phyloP scores from a whole-genome alignment of 2,329 filamentous ascomycete genomes.

The Cadophora sp. region DNA sequence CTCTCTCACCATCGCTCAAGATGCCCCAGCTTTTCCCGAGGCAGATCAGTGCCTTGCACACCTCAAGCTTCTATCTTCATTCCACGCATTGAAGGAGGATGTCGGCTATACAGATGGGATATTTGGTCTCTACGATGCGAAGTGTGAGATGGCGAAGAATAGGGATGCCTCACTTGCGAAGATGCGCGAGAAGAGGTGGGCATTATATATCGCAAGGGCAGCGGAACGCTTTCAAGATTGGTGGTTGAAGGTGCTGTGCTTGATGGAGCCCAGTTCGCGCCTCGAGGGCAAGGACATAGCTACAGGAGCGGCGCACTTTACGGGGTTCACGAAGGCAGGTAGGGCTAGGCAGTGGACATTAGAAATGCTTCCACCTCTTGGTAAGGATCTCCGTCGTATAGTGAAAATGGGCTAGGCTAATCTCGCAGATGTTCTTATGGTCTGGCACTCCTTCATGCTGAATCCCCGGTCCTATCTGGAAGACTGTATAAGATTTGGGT shows the following conservation, averaged over 20 bases:
- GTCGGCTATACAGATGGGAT: conserved; percentile 71
- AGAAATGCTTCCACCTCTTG: conserved; percentile 62
- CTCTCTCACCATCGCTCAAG: conserved; percentile 46
- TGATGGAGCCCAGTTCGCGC: conserved; percentile 34
- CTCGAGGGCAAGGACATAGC: conserved; percentile 35
- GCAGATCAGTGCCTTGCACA: conserved; percentile 71
- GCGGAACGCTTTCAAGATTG: conserved; percentile 72
- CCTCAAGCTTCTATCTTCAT: conserved; percentile 72
- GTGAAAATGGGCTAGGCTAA: conserved; percentile 16
- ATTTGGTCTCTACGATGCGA: conserved; percentile 64
- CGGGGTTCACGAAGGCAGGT: conserved; percentile 31
- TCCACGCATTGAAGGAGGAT: conserved; percentile 71
- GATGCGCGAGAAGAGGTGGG: conserved; percentile 77
- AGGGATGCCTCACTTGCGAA: conserved; percentile 53
- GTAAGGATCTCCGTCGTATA: conserved; percentile 60
- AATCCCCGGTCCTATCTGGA: conserved; percentile 79
- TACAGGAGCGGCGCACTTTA: conserved; percentile 29
- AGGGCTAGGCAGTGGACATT: conserved; percentile 45
- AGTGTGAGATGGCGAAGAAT: conserved; percentile 45
- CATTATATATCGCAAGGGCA: conserved; percentile 70
- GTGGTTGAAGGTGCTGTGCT: conserved; percentile 56
- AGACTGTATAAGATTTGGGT: conserved; percentile 68
- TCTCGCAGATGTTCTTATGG: conserved; percentile 72
- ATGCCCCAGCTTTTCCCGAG: conserved; percentile 47
- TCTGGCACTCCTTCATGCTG: conserved; percentile 81